phyloP scores from a whole-genome alignment of 2,329 filamentous ascomycete species.

The Talaromyces sp. region DNA sequence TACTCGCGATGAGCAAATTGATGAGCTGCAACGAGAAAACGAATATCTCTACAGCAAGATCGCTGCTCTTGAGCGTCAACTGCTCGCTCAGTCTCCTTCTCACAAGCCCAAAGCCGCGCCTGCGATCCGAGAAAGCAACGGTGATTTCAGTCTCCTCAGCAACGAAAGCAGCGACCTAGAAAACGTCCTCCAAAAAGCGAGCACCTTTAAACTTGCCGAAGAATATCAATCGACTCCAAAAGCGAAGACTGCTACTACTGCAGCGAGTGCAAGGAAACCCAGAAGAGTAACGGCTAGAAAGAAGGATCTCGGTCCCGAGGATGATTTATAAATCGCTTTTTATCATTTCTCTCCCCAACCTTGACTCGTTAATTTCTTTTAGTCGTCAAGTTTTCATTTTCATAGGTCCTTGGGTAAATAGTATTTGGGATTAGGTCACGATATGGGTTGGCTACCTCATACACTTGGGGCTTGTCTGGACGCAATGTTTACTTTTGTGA shows the following conservation, averaged over 20 bases:
- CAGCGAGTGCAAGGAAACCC: conserved; percentile 22
- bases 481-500: neutral
- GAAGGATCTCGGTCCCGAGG: conserved; percentile 42
- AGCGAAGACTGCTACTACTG: neutral
- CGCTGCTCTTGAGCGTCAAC: conserved; percentile 59
- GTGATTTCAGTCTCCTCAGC: conserved; percentile 24
- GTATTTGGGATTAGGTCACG: neutral
- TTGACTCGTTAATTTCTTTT: neutral
- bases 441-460: neutral
- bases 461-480: neutral
- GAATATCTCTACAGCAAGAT: conserved; percentile 63
- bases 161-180: conserved; percentile 35
- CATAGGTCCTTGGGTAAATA: neutral
- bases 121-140: conserved; percentile 9
- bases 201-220: conserved; percentile 33
- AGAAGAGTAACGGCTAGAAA: conserved; percentile 43
- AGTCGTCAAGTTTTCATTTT: neutral
- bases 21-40: conserved; percentile 66
- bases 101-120: conserved; percentile 40
- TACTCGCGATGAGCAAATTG: conserved; percentile 53
- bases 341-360: neutral
- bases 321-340: conserved; percentile 21
- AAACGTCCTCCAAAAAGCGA: conserved; percentile 33
- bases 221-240: conserved; percentile 24
- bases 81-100: conserved; percentile 58